phyloP scores from a whole-genome alignment of 2,329 filamentous ascomycete genomes.

The Cordyceps farinosa region DNA sequence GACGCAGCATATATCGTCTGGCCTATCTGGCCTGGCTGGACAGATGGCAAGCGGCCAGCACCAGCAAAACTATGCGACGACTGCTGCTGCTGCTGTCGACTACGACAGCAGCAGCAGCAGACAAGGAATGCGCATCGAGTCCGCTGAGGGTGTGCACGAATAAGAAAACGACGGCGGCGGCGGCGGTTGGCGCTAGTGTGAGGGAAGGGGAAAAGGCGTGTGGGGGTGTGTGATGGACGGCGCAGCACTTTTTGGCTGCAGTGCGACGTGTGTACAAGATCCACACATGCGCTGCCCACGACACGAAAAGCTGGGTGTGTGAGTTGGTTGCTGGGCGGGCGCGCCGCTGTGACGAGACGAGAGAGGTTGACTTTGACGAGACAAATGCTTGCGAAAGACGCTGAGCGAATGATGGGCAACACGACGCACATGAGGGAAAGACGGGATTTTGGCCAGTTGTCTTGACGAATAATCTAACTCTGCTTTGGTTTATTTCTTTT shows the following conservation, averaged over 20 bases:
- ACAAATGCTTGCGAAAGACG: conserved; percentile 7
- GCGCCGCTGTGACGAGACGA: background rate
- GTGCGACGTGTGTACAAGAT: conserved; percentile 12
- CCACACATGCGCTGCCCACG: background rate
- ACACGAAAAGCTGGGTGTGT: background rate
- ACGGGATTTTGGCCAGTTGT: background rate
- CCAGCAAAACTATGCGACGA: background rate
- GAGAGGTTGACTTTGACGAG: background rate
- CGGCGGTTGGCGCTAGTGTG: no score
- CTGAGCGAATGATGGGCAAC: background rate
- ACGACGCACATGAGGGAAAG: background rate
- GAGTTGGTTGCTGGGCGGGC: background rate
- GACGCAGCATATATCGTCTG: background rate
- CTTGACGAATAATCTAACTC: background rate
- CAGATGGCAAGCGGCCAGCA: background rate
- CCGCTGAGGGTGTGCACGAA: background rate
- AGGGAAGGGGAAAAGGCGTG: background rate
- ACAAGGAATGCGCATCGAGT: background rate
- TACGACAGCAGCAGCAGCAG: background rate
- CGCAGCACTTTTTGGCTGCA: background rate
- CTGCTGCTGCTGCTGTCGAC: background rate
- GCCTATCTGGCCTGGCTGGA: background rate
- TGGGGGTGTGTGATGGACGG: background rate
- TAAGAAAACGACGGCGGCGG: background rate
- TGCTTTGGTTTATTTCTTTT: background rate